phyloP scores from a whole-genome alignment of 2,329 filamentous ascomycete genomes.

The Apiospora pterosperma region DNA sequence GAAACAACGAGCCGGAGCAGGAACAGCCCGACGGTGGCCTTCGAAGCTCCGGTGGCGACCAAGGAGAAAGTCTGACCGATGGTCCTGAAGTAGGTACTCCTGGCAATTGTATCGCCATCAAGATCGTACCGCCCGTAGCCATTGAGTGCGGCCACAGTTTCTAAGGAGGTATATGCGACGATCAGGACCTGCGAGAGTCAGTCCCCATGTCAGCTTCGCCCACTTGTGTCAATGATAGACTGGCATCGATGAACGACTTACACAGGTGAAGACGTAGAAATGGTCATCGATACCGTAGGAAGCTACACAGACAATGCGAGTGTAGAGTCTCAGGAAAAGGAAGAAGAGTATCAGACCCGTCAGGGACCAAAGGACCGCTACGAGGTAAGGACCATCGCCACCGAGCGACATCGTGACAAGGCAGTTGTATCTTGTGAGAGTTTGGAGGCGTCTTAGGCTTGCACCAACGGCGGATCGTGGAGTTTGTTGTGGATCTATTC shows the following conservation, averaged over 20 bases:
- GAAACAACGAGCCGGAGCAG: slow-evolving; percentile 32
- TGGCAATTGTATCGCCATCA: slow-evolving; percentile 19
- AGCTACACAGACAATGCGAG: slow-evolving; percentile 21
- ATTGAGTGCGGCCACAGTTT: slow-evolving; percentile 23
- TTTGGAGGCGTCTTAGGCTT: neutral
- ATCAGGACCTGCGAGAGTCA: slow-evolving; percentile 19
- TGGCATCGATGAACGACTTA: slow-evolving; percentile 6
- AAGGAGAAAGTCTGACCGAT: slow-evolving; percentile 34
- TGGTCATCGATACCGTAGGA: slow-evolving; percentile 15
- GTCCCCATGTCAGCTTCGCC: neutral
- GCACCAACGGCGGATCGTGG: neutral
- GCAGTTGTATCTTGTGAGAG: neutral
- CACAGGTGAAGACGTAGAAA: slow-evolving; percentile 28
- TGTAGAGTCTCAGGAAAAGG: slow-evolving; percentile 21
- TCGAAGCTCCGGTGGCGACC: slow-evolving; percentile 35
- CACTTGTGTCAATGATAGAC: neutral
- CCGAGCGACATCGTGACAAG: slow-evolving; percentile 6
- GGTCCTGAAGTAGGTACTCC: slow-evolving; percentile 26
- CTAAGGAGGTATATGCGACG: slow-evolving; percentile 30
- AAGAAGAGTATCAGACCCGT: slow-evolving; percentile 19
- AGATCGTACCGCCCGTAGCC: slow-evolving; percentile 32
- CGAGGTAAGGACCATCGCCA: slow-evolving; percentile 7
- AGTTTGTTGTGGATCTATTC: neutral
- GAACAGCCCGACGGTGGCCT: slow-evolving; percentile 36
- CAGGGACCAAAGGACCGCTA: slow-evolving; percentile 23